These are phyloP conservation scores for Drechslerella coelobrocha DNA, from an alignment of 2,329 filamentous ascomycete genomes.

Conservation along the genomic window DNA sequence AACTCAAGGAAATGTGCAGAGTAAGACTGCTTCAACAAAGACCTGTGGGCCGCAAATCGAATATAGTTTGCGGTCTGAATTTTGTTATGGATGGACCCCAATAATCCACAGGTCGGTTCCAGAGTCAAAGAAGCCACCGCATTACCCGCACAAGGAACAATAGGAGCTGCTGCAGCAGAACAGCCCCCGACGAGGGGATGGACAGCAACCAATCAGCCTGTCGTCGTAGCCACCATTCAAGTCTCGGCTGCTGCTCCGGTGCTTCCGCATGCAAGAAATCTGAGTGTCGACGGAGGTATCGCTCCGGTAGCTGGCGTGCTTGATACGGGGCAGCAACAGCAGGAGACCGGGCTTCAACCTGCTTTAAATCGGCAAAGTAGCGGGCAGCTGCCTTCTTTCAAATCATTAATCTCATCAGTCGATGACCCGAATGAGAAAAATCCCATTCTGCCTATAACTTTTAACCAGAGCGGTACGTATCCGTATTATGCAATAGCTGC, in stretches of 20 bases:
- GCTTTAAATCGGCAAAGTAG: conserved; percentile 29
- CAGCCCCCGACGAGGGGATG: conserved; percentile 23
- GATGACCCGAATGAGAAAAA: conserved; percentile 47
- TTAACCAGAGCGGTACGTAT: conserved; percentile 22
- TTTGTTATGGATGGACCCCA: conserved; percentile 43
- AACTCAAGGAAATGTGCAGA: conserved; percentile 22
- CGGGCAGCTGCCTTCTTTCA: conserved; percentile 35
- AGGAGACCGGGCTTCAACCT: conserved; percentile 27
- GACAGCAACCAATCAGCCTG: conserved; percentile 37
- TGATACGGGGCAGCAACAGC: conserved; percentile 22
- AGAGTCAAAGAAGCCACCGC: conserved; percentile 22
- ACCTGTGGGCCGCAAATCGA: conserved; percentile 16
- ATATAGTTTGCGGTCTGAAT: conserved; percentile 18
- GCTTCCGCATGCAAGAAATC: conserved; percentile 9
- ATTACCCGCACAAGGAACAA: conserved; percentile 16
- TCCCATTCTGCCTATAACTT: conserved; percentile 35
- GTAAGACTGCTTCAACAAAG: conserved; percentile 19
- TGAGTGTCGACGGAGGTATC: conserved; percentile 22
- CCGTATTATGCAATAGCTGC: no score
- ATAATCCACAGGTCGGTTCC: conserved; percentile 22
- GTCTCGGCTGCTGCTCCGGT: conserved; percentile 6
- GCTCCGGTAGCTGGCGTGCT: conserved; percentile 3
- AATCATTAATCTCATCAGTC: conserved; percentile 40
- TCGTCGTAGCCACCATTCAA: conserved; percentile 12
- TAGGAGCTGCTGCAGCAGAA: conserved; percentile 9